These are phyloP conservation scores for Mycena amicta DNA, from an alignment of 768 basidiomycete species.

Conservation along the genomic window DNA sequence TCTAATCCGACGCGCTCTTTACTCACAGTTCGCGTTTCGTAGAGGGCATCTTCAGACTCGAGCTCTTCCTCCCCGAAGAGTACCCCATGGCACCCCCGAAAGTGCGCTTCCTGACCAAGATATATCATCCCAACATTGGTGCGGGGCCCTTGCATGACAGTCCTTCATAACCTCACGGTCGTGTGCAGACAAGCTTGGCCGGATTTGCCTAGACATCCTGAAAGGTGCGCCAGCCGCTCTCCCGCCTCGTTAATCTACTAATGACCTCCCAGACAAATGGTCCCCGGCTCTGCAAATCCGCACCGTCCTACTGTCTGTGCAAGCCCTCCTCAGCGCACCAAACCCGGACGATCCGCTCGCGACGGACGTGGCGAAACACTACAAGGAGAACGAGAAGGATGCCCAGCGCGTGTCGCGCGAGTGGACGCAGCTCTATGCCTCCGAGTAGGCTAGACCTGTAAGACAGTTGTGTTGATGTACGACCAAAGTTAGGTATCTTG, in stretches of 20 bases:
- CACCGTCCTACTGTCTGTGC: slow-evolving; percentile 94
- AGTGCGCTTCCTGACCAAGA: slow-evolving; percentile 96
- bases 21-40: not conserved
- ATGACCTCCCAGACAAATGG: slow-evolving; percentile 86
- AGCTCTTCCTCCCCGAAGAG: slow-evolving; percentile 97
- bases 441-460: slow-evolving; percentile 11
- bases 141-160: slow-evolving; percentile 31
- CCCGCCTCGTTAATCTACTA: no score
- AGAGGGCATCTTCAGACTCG: slow-evolving; percentile 95
- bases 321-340: slow-evolving; percentile 93
- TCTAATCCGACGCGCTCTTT: not conserved
- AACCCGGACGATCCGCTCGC: slow-evolving; percentile 97
- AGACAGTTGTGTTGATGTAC: slow-evolving; percentile 11
- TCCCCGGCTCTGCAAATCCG: slow-evolving; percentile 98
- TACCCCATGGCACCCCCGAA: slow-evolving; percentile 99
- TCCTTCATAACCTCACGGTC: not conserved
- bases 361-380: slow-evolving; percentile 95
- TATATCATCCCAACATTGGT: slow-evolving; percentile 99
- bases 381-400: slow-evolving; percentile 95
- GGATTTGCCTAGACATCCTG: slow-evolving; percentile 97
- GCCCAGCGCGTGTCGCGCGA: slow-evolving; percentile 91
- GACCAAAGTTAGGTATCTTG: slow-evolving; percentile 13
- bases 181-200: slow-evolving; percentile 87
- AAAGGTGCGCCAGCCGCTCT: slow-evolving; percentile 63
- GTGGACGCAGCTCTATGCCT: slow-evolving; percentile 92